Evolutionary conservation across 2,329 filamentous ascomycete species (phyloP).

Genomic region (Clonostachys rhizophaga): DNA sequence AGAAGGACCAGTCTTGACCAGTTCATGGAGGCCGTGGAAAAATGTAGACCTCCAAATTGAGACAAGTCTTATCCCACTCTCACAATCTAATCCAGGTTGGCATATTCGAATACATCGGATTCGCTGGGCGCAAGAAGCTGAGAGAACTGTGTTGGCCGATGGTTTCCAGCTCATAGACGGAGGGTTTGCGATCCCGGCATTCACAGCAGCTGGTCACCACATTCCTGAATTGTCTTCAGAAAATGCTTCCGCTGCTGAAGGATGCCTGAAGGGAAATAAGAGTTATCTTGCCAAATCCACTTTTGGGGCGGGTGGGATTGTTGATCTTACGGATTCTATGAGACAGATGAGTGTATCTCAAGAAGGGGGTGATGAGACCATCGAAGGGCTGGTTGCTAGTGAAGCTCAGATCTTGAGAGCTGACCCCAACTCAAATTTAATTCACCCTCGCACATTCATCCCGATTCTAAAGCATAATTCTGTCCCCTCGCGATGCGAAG

Average conservation of each 20-base stretch:
- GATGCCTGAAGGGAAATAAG: background rate
- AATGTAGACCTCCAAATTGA: slow-evolving; percentile 4
- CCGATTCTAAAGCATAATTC: background rate
- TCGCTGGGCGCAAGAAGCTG: background rate
- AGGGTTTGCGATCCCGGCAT: slow-evolving; percentile 7
- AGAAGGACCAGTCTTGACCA: slow-evolving; percentile 2
- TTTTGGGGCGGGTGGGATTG: slow-evolving; percentile 5
- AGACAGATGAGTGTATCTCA: too few species aligned
- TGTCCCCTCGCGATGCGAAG: background rate
- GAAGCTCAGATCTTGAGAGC: slow-evolving; percentile 4
- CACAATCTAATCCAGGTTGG: slow-evolving; percentile 59
- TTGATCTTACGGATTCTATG: background rate
- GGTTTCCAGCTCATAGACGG: slow-evolving; percentile 6
- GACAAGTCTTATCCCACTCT: slow-evolving; percentile 4
- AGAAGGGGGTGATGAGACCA: background rate
- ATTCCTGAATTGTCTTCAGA: background rate
- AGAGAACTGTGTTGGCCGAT: slow-evolving; percentile 1
- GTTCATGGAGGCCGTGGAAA: slow-evolving; percentile 8
- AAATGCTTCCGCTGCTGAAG: background rate
- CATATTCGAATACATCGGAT: slow-evolving; percentile 41
- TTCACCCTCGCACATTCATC: slow-evolving; percentile 53
- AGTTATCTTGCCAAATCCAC: slow-evolving; percentile 1
- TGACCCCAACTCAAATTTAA: slow-evolving; percentile 11
- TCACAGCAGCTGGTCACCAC: slow-evolving; percentile 1
- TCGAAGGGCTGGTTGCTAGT: background rate